Conservation (phyloP, 1,284 basidiomycete genomes). For the Ganoderma boninense region DNA sequence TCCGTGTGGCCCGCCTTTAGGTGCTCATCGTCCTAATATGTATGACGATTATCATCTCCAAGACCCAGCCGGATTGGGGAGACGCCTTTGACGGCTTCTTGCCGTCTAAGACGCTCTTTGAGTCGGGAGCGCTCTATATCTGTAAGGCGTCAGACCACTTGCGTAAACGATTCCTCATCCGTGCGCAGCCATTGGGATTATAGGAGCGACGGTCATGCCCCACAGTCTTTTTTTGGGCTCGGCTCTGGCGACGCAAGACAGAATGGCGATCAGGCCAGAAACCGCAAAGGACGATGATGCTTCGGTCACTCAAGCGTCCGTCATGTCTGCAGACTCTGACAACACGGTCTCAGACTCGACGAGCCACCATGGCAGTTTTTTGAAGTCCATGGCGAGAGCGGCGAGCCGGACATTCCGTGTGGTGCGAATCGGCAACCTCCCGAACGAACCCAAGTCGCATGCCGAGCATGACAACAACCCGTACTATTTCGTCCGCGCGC, state of each 20-base stretch:
- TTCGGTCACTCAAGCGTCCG: conserved; percentile 16
- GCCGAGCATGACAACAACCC: conserved; percentile 66
- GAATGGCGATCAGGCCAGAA: conserved; percentile 48
- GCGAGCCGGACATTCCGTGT: conserved; percentile 33
- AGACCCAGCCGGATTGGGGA: conserved; percentile 80
- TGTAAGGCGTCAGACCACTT: conserved; percentile 51
- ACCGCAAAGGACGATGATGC: conserved; percentile 7
- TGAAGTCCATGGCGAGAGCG: conserved; percentile 6
- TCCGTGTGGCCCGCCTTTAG: conserved; percentile 46
- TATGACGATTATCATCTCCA: conserved; percentile 84
- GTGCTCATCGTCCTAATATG: conserved; percentile 84
- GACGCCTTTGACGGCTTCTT: conserved; percentile 87
- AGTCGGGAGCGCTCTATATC: conserved; percentile 78
- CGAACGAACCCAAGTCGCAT: conserved; percentile 36
- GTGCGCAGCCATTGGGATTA: conserved; percentile 79
- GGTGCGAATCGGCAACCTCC: conserved; percentile 26
- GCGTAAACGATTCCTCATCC: background rate
- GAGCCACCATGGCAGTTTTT: conserved; percentile 1
- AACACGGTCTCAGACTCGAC: conserved; percentile 9
- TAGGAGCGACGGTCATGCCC: conserved; percentile 91
- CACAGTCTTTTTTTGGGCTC: conserved; percentile 93
- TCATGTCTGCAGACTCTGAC: conserved; percentile 22
- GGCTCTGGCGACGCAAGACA: conserved; percentile 83
- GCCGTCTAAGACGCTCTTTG: conserved; percentile 75
- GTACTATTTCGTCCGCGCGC: conserved; percentile 74